Percentiles rank a stretch among this genome's conserved stretches.
phyloP scores from a whole-genome alignment of 208 protist species.

The Wallacemonas sp. region DNA sequence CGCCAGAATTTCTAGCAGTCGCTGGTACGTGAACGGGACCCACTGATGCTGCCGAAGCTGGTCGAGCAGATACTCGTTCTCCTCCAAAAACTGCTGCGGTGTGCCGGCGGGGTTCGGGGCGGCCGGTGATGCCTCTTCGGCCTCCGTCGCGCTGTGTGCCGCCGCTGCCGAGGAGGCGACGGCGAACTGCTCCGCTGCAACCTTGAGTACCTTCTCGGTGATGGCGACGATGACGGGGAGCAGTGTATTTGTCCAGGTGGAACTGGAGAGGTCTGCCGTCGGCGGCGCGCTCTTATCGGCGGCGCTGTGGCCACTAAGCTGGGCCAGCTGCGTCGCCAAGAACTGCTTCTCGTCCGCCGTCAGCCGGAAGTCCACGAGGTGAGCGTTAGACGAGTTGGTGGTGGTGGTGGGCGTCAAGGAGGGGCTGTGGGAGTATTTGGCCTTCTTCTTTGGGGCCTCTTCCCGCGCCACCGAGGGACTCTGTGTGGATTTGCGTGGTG shows the following conservation, averaged over 20 bases:
- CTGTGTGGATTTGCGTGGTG: slow-evolving; percentile 1
- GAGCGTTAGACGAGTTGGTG: neutral
- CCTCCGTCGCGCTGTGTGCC: neutral
- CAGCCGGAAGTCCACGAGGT: slow-evolving; percentile 16
- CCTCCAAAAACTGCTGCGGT: slow-evolving; percentile 57
- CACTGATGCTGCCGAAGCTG: slow-evolving; percentile 63
- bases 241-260: neutral
- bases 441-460: slow-evolving; percentile 4
- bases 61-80: slow-evolving; percentile 76
- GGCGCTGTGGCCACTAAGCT: neutral
- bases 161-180: neutral
- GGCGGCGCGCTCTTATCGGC: neutral
- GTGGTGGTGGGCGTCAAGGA: neutral
- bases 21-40: slow-evolving; percentile 72
- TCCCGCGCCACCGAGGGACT: neutral
- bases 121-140: too few relatives aligned
- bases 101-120: slow-evolving; percentile 32
- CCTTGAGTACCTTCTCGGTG: slow-evolving; percentile 49
- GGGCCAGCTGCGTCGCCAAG: slow-evolving; percentile 17
- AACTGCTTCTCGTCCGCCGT: slow-evolving; percentile 34
- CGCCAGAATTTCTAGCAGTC: slow-evolving; percentile 69
- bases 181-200: slow-evolving; percentile 37
- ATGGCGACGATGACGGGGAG: slow-evolving; percentile 27
- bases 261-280: neutral
- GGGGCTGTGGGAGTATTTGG: slow-evolving; percentile 3